Evolutionary conservation across 2,329 filamentous ascomycete species (phyloP).

Genomic region (Cephalotrichum gorgonifer): DNA sequence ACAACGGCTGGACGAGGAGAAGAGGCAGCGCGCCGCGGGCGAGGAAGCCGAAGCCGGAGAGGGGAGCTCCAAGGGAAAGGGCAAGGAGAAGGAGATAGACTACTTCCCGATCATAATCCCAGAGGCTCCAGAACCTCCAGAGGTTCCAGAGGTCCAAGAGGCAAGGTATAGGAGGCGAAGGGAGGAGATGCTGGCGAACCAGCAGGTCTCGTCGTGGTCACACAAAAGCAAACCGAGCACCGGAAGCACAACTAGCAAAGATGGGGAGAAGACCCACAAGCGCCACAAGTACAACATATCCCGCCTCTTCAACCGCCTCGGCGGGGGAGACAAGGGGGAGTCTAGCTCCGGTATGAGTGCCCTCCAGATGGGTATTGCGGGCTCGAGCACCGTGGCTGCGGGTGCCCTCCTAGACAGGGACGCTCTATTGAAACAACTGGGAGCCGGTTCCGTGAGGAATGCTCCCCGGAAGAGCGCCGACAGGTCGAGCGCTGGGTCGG

Average conservation of each 20-base stretch:
- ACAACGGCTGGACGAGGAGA: not conserved
- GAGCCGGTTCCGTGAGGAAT: not conserved
- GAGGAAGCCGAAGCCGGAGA: conserved; percentile 14
- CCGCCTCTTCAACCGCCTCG: conserved; percentile 1
- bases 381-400: not conserved
- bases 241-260: not conserved
- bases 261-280: not conserved
- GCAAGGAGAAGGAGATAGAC: conserved; percentile 20
- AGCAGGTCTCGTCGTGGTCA: too few relatives aligned
- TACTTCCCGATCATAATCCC: conserved; percentile 24
- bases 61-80: conserved; percentile 12
- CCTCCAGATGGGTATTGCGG: not conserved
- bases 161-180: not conserved
- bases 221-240: not conserved
- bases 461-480: not conserved
- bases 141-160: too few relatives aligned
- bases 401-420: not conserved
- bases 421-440: not conserved
- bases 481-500: not conserved
- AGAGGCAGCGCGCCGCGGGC: conserved; percentile 5
- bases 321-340: not conserved
- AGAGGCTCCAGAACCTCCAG: not conserved
- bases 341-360: not conserved
- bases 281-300: not conserved
- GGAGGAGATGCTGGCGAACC: not conserved